Evolutionary conservation across 2,329 filamentous ascomycete genomes (phyloP), one percentile per base, ranked within the genome.

Genomic region (Cladophialophora yegresii): DNA sequence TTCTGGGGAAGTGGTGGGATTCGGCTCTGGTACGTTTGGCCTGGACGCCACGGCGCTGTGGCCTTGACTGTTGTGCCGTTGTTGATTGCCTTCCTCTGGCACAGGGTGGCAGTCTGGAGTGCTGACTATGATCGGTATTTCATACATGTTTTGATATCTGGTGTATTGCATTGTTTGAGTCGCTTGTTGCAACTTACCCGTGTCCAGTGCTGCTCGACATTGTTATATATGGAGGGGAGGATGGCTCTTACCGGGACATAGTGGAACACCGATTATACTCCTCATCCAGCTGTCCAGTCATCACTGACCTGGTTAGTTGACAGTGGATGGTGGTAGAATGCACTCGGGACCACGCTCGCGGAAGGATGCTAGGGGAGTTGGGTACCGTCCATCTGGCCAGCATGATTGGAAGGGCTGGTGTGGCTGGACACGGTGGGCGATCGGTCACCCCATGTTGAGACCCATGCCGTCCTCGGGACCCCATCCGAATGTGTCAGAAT

Each of bases 111-210:
- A 58, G 22, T 59, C 61, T 45, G 66, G 66, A 9, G 66, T 62
- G 36, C 57, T 66, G 16, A 68, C 33, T 28, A 63, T 49, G 45
- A 68, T 64, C 30, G 66, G 63, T 26, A 68, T 65, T 9, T 59
- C 63, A 28, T 56, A 54, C 66, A 66, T 66, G 56, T 57, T 51
- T 55, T 12, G 26, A 40, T 36, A 59, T 59, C 57, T 58, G 61
- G 36, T n/a, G 43, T 58, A 20, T 59, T 59, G 45, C 45, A 36
- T 59, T 23, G 26, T 30, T 51, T 51, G 26, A 6, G 50, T 58
- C 28, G 43, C 56, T 33, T 23, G 7, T 22, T 32, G n/a, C 5
- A 12, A 40, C 4, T 33, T 13, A 36, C 45, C 7, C 22, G 20
- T 32, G 20, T 20, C 47, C 13, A 45, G 33, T 32, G 56, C 49